phyloP scores from a whole-genome alignment of 2,329 filamentous ascomycete genomes.

The Alternaria infectoria region DNA sequence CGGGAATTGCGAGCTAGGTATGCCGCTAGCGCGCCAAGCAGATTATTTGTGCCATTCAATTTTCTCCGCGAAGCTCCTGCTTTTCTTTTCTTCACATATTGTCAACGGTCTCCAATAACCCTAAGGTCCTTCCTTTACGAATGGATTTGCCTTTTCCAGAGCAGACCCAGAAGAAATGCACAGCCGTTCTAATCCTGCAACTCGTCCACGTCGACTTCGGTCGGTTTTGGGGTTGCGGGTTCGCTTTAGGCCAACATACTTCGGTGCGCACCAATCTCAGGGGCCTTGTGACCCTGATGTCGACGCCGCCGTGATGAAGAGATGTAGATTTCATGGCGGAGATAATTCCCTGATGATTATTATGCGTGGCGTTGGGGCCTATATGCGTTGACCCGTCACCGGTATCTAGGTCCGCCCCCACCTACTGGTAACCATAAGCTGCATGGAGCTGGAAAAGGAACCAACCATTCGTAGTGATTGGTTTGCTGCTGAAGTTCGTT shows the following conservation, averaged over 20 bases:
- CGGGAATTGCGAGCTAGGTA: neutral
- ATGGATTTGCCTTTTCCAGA: slow-evolving; percentile 39
- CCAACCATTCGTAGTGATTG: neutral
- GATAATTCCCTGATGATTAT: neutral
- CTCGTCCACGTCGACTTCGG: slow-evolving; percentile 42
- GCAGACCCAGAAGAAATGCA: slow-evolving; percentile 46
- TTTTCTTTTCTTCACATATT: slow-evolving; percentile 39
- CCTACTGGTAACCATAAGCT: slow-evolving; percentile 9
- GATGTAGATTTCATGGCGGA: neutral
- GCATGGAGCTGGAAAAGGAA: slow-evolving; percentile 14
- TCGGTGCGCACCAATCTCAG: neutral
- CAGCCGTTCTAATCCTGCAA: slow-evolving; percentile 51
- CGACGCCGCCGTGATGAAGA: neutral
- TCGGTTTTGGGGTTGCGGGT: slow-evolving; percentile 46
- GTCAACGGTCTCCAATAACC: slow-evolving; percentile 35
- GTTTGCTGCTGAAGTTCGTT: neutral
- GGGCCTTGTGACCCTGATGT: neutral
- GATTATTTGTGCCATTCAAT: neutral
- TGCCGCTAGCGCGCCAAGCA: slow-evolving; percentile 13
- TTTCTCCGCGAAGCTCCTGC: slow-evolving; percentile 5
- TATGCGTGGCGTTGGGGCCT: slow-evolving; percentile 2
- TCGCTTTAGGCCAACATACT: slow-evolving; percentile 50
- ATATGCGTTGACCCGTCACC: slow-evolving; percentile 12
- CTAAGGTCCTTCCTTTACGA: slow-evolving; percentile 32
- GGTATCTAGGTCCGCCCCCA: slow-evolving; percentile 7